Conservation (phyloP, 495 filamentous ascomycete species). For the Parachaetomium inaequale region DNA sequence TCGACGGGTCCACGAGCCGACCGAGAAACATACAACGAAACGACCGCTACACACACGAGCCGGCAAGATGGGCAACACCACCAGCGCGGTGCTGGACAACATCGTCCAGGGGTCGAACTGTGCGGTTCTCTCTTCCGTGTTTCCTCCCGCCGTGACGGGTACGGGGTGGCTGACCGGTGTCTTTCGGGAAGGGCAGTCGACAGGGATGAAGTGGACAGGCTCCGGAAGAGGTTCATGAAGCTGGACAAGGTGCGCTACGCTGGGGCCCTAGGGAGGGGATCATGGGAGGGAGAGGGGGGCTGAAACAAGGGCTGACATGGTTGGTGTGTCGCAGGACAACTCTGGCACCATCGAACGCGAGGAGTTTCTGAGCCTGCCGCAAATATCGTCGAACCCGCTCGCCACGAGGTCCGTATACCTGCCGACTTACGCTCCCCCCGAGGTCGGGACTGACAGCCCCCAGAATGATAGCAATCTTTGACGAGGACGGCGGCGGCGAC, state of each 20-base stretch:
- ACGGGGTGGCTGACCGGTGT: conserved; percentile 5
- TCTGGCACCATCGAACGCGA: conserved; percentile 98
- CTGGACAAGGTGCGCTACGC: conserved; percentile 74
- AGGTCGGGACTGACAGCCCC: background rate
- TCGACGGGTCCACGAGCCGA: background rate
- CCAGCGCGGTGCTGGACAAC: conserved; percentile 82
- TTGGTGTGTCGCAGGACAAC: conserved; percentile 63
- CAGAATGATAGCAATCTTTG: conserved; percentile 99
- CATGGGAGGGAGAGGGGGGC: background rate
- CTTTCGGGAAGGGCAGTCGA: conserved; percentile 62
- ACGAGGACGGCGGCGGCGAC: conserved; percentile 96
- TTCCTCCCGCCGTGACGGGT: background rate
- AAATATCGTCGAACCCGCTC: conserved; percentile 96
- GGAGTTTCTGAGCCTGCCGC: conserved; percentile 93
- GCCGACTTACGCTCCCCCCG: background rate
- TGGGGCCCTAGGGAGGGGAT: background rate
- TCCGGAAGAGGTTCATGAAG: conserved; percentile 98
- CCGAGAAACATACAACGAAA: background rate
- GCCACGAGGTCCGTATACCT: conserved; percentile 67
- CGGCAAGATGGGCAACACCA: conserved; percentile 74
- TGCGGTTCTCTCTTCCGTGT: conserved; percentile 37
- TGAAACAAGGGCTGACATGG: background rate
- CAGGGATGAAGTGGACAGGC: conserved; percentile 89
- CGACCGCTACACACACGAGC: conserved; percentile 2
- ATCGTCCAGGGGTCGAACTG: conserved; percentile 97